Conservation (phyloP, 768 basidiomycete genomes). For the Pleurotus platypus region DNA sequence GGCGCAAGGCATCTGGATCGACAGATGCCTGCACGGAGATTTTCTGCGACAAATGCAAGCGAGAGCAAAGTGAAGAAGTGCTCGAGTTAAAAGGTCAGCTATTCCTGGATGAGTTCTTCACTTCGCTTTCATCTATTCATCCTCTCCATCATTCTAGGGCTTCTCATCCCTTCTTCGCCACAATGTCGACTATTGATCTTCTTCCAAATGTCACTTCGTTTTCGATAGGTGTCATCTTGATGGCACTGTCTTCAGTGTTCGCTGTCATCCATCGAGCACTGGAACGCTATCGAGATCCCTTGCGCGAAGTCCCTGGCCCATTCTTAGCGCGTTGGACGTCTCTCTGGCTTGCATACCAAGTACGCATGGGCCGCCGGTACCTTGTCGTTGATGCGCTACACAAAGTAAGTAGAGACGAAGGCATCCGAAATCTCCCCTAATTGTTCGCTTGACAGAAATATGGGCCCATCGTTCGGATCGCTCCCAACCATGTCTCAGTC, state of each 20-base stretch:
- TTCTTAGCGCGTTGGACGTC: slow-evolving; percentile 24
- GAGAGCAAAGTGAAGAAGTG: not conserved
- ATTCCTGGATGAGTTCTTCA: slow-evolving; percentile 8
- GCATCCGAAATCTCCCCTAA: not conserved
- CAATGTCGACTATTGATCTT: slow-evolving; percentile 5
- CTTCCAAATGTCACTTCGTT: slow-evolving; percentile 2
- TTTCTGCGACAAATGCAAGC: no score
- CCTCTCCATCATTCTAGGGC: not conserved
- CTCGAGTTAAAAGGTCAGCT: slow-evolving; percentile 3
- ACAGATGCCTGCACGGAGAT: no score
- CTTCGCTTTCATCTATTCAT: slow-evolving; percentile 7
- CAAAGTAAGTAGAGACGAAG: slow-evolving; percentile 13
- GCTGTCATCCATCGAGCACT: not conserved
- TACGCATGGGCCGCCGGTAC: slow-evolving; percentile 22
- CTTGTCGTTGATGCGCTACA: slow-evolving; percentile 25
- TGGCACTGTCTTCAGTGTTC: slow-evolving; percentile 7
- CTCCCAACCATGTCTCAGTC: slow-evolving; percentile 30
- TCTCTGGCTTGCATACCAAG: slow-evolving; percentile 29
- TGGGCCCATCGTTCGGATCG: slow-evolving; percentile 25
- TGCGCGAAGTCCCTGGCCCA: slow-evolving; percentile 24
- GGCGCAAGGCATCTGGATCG: no score
- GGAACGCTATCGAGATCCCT: slow-evolving; percentile 8
- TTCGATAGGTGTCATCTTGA: slow-evolving; percentile 3
- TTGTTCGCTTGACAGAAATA: slow-evolving; percentile 17
- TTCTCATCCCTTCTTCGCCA: not conserved